These are phyloP conservation scores for Penicillium sp. DNA, from an alignment of 2,329 filamentous ascomycete species.

Conservation along the genomic window DNA sequence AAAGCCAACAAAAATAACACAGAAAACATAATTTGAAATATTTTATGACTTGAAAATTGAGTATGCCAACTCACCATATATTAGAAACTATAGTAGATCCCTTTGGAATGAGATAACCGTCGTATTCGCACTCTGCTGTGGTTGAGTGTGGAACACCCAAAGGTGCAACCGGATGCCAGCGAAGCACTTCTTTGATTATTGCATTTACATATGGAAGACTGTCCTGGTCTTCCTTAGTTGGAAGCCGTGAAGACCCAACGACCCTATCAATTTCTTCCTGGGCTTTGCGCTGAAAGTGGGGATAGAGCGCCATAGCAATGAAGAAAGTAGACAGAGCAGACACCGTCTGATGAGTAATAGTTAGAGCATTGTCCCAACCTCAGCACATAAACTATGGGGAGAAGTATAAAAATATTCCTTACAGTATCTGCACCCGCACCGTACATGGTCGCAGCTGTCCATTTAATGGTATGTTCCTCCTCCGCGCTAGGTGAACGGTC, in stretches of 20 bases:
- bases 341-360: too few species aligned
- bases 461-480: constrained; percentile 36
- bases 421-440: constrained; percentile 42
- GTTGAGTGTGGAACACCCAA: constrained; percentile 19
- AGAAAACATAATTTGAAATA: too few species aligned
- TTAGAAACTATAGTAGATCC: constrained; percentile 26
- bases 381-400: too few species aligned
- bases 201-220: constrained; percentile 27
- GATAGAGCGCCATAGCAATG: constrained; percentile 50
- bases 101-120: constrained; percentile 23
- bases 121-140: constrained; percentile 17
- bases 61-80: constrained; percentile 34
- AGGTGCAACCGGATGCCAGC: constrained; percentile 22
- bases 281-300: constrained; percentile 48
- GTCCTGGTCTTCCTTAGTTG: constrained; percentile 32
- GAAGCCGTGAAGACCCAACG: constrained; percentile 23
- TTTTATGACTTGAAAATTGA: too few species aligned
- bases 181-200: constrained; percentile 26
- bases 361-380: too few species aligned
- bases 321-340: constrained; percentile 42
- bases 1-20: too few species aligned
- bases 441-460: constrained; percentile 41
- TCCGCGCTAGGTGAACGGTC: constrained; percentile 27
- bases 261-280: constrained; percentile 37
- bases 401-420: too few species aligned